Base-by-base conservation (phyloP, 129 eudicot genomes). In the Centrapalus pauciflorus region DNA sequence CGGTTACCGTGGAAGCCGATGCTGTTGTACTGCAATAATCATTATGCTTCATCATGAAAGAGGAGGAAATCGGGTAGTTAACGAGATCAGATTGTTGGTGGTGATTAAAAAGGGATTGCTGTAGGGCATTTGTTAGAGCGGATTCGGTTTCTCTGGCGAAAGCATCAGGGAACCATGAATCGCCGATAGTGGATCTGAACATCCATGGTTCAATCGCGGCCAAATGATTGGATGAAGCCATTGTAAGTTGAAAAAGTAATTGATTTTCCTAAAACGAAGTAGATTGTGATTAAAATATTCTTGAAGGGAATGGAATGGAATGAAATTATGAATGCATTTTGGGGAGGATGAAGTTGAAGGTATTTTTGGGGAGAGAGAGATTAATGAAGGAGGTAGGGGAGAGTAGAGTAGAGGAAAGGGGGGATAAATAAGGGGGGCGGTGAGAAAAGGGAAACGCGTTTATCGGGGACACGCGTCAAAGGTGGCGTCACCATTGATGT, bases 381-480 rank as follows among this genome's bases (percentile, higher is more conserved):
- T 16, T 14, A 26, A 21, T 38, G 43, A 27, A 24, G 17, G n/a
- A 5, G 68, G 23, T 8, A 1, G 35, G 16, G 1, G 8, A 11
- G 17, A 4, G 61, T 27, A 5, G 51, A 11, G 20, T 17, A 16
- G 51, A 0, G 66, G 26, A 8, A 20, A 25, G 12, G 55, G 59
- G 54, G 23, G 55, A 66, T 83, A 83, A 74, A 82, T 80, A 85
- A n/a, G n/a, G n/a, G n/a, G 84, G 77, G 78, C 73, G 81, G 80
- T 71, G 85, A 52, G 76, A 58, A n/a, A 43, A 32, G 34, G 67
- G 68, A 69, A 80, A 87, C 73, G 88, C 94, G 90, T 88, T 89
- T 78, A 5, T 7, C 66, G 13, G 86, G 88, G 86, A 85, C 95
- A 89, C 90, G 95, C 76, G 88, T 80, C 85, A 64, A 75, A 62